phyloP scores from a whole-genome alignment of 805 yeast species.

The Saccharomycopsis selenospora region DNA sequence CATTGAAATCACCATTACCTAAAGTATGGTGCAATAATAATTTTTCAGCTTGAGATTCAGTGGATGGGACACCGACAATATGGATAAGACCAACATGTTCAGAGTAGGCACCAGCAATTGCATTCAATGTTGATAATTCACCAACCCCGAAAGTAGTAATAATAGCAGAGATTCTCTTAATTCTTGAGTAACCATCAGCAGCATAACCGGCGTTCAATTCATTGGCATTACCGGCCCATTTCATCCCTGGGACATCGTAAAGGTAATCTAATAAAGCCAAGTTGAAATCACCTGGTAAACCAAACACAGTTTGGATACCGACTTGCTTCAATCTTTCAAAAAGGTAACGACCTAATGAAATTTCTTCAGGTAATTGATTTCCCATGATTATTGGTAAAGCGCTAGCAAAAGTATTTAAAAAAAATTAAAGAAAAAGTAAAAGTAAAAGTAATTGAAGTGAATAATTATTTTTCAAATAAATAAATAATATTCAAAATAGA shows the following conservation, averaged over 20 bases:
- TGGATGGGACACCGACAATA: conserved; percentile 81
- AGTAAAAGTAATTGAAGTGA: no score
- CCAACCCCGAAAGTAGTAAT: conserved; percentile 91
- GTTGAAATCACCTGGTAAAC: conserved; percentile 81
- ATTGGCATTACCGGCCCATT: conserved; percentile 90
- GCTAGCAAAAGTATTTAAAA: no score
- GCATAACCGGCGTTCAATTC: conserved; percentile 86
- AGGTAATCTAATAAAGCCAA: conserved; percentile 62
- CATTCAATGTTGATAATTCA: conserved; percentile 76
- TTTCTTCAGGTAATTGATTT: conserved; percentile 25
- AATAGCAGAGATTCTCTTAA: conserved; percentile 66
- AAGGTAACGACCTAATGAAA: conserved; percentile 67
- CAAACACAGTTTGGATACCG: conserved; percentile 63
- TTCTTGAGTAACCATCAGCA: conserved; percentile 82
- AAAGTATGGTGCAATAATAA: conserved; percentile 74
- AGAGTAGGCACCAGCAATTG: conserved; percentile 83
- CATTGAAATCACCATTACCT: conserved; percentile 77
- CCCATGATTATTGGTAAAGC: conserved; percentile 1
- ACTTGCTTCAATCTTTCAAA: conserved; percentile 75
- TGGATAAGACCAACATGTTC: conserved; percentile 84
- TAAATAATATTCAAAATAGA: no score
- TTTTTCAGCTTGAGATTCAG: conserved; percentile 63
- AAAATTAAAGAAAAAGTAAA: no score
- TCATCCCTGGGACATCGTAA: conserved; percentile 64
- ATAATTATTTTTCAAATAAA: no score